phyloP scores from a whole-genome alignment of 257 asterid species.

The Nicotiana undulata region DNA sequence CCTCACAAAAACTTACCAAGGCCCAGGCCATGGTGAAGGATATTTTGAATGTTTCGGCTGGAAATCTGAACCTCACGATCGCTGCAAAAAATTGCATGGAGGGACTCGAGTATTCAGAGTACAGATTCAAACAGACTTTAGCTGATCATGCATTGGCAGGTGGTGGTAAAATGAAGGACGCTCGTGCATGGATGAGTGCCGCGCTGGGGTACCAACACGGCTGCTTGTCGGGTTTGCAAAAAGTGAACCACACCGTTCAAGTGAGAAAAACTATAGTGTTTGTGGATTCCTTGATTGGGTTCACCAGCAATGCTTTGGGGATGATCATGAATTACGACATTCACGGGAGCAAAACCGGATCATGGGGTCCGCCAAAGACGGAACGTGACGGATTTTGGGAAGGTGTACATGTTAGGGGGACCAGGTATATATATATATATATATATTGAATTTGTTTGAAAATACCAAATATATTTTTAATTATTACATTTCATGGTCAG shows the following conservation, averaged over 20 bases:
- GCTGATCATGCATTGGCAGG: slow-evolving; percentile 17
- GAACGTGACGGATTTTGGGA: slow-evolving; percentile 46
- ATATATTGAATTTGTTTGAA: no score
- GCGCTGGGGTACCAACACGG: slow-evolving; percentile 43
- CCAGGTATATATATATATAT: no score
- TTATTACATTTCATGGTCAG: background rate
- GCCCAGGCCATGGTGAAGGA: slow-evolving; percentile 34
- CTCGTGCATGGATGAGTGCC: slow-evolving; percentile 72
- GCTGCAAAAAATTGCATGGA: slow-evolving; percentile 46
- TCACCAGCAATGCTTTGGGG: slow-evolving; percentile 30
- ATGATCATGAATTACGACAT: slow-evolving; percentile 40
- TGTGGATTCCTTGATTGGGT: slow-evolving; percentile 21
- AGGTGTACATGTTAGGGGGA: background rate
- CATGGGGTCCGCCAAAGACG: slow-evolving; percentile 30
- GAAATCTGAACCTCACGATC: slow-evolving; percentile 33
- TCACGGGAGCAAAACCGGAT: slow-evolving; percentile 13
- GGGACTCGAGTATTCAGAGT: slow-evolving; percentile 25
- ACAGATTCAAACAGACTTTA: slow-evolving; percentile 27
- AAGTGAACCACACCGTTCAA: slow-evolving; percentile 36
- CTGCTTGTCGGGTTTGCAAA: slow-evolving; percentile 53
- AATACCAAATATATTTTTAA: no score
- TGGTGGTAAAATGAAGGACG: slow-evolving; percentile 32
- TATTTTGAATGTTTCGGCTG: slow-evolving; percentile 24
- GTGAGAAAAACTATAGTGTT: slow-evolving; percentile 44
- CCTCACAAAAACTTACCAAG: slow-evolving; percentile 25